Evolutionary conservation across 495 filamentous ascomycete species (phyloP).

Genomic region (Penicillium desertorum): DNA sequence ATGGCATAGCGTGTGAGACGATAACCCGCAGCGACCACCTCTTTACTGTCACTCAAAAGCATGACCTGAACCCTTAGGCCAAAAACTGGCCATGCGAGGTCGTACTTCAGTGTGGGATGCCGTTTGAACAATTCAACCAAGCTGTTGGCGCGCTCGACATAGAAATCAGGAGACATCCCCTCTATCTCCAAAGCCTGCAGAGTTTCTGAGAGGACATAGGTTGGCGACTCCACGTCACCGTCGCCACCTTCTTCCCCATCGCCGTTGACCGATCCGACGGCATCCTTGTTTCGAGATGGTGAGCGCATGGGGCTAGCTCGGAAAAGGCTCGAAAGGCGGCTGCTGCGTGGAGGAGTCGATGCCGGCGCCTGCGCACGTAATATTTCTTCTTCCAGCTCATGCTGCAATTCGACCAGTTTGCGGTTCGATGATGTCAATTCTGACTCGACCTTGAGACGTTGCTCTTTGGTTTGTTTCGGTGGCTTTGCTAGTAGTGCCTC

Average conservation of each 20-base stretch:
- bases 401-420: slow-evolving; percentile 79
- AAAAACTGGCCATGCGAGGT: slow-evolving; percentile 92
- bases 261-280: slow-evolving; percentile 44
- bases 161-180: slow-evolving; percentile 88
- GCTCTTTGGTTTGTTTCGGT: slow-evolving; percentile 90
- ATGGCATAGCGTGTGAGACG: slow-evolving; percentile 91
- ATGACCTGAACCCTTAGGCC: slow-evolving; percentile 89
- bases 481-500: slow-evolving; percentile 94
- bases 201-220: slow-evolving; percentile 82
- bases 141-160: slow-evolving; percentile 86
- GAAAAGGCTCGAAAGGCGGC: slow-evolving; percentile 69
- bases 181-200: slow-evolving; percentile 83
- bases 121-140: slow-evolving; percentile 90
- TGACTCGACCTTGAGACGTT: slow-evolving; percentile 80
- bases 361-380: slow-evolving; percentile 60
- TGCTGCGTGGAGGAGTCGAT: slow-evolving; percentile 61
- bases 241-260: slow-evolving; percentile 50
- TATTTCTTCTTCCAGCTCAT: slow-evolving; percentile 74
- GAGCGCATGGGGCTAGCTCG: slow-evolving; percentile 64
- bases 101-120: slow-evolving; percentile 90
- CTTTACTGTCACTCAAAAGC: slow-evolving; percentile 90
- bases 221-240: slow-evolving; percentile 78
- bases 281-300: slow-evolving; percentile 55
- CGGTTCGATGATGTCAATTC: slow-evolving; percentile 89
- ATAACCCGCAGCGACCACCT: slow-evolving; percentile 93